A percentile compares a stretch with the other conserved stretches of the same genome.
phyloP scores from a whole-genome alignment of 139 green algal genomes.

The Trebouxia sp. region DNA sequence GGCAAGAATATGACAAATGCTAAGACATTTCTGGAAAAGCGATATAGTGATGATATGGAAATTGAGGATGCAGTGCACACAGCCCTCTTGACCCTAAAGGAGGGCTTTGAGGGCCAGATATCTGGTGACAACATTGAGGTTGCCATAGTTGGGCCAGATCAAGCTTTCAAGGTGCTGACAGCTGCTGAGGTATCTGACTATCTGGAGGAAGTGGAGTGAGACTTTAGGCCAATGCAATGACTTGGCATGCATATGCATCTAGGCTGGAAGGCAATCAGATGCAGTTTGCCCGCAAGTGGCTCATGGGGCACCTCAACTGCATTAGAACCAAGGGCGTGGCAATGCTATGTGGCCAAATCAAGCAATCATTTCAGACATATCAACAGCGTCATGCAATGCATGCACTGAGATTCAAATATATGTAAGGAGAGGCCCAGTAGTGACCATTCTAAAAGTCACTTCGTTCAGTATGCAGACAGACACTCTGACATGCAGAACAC shows the following conservation, averaged over 20 bases:
- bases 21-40: constrained; percentile 93
- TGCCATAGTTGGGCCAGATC: constrained; percentile 88
- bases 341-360: too few relatives aligned
- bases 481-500: too few relatives aligned
- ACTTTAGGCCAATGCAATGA: background rate
- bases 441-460: too few relatives aligned
- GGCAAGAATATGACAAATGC: constrained; percentile 99
- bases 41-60: constrained; percentile 96
- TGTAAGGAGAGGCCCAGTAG: too few relatives aligned
- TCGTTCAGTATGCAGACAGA: too few relatives aligned
- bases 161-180: constrained; percentile 92
- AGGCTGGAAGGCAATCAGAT: background rate
- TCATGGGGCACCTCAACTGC: background rate
- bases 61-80: constrained; percentile 99
- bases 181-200: constrained; percentile 95
- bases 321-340: too few relatives aligned
- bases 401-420: too few relatives aligned
- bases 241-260: background rate
- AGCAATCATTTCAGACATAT: too few relatives aligned
- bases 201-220: constrained; percentile 95
- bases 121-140: constrained; percentile 86
- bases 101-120: constrained; percentile 97
- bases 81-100: constrained; percentile 97
- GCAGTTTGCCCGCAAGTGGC: background rate
- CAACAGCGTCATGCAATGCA: too few relatives aligned